phyloP scores from a whole-genome alignment of 305 asterid species.

The Plantago coronopus region DNA sequence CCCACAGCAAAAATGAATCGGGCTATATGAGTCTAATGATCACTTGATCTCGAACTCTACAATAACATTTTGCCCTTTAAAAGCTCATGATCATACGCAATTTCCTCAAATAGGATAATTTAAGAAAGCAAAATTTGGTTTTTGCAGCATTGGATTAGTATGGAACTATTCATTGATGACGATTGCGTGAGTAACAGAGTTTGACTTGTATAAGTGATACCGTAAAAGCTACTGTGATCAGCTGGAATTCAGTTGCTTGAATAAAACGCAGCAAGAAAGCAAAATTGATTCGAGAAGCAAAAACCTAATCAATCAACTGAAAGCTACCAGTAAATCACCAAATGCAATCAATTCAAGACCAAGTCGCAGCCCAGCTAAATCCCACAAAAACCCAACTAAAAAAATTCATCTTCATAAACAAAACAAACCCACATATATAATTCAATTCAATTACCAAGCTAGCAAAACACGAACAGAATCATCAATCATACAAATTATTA shows the following conservation, averaged over 20 bases:
- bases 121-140: conserved; percentile 8
- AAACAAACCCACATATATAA: background rate
- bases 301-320: conserved; percentile 25
- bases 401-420: conserved; percentile 3
- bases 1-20: conserved; percentile 9
- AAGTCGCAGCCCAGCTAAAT: conserved; percentile 10
- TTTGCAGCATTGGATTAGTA: conserved; percentile 8
- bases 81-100: no score
- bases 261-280: no score
- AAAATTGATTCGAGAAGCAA: conserved; percentile 1
- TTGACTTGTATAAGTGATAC: conserved; percentile 14
- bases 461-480: conserved; percentile 6
- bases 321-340: background rate
- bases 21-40: background rate
- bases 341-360: conserved; percentile 16
- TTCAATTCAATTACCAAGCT: conserved; percentile 9
- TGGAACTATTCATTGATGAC: conserved; percentile 16
- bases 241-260: no score
- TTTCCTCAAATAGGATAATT: no score
- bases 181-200: conserved; percentile 12
- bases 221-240: no score
- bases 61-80: background rate
- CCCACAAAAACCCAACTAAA: conserved; percentile 27
- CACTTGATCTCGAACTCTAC: conserved; percentile 14
- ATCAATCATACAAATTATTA: no score